A percentile compares a stretch with the other conserved stretches of the same genome.
phyloP scores from a whole-genome alignment of 139 green algal species.

The Closterium sp. region DNA sequence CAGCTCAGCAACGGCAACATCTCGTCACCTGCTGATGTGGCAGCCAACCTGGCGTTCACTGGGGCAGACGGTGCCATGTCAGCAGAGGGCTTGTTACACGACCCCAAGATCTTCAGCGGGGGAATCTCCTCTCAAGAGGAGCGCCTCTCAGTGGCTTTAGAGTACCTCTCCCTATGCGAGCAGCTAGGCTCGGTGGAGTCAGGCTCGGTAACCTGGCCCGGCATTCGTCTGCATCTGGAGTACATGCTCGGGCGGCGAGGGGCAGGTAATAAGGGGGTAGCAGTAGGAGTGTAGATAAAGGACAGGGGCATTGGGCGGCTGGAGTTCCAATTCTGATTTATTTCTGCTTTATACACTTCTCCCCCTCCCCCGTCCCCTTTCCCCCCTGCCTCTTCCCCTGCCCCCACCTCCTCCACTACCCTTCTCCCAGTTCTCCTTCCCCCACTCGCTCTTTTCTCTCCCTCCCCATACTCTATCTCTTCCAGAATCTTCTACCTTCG shows the following conservation, averaged over 20 bases:
- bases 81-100: constrained; percentile 78
- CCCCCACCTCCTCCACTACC: too few relatives aligned
- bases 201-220: constrained; percentile 7
- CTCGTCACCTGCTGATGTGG: constrained; percentile 61
- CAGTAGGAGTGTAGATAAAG: neutral
- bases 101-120: constrained; percentile 78
- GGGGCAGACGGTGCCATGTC: constrained; percentile 81
- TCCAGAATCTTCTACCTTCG: too few relatives aligned
- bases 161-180: constrained; percentile 27
- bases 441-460: too few relatives aligned
- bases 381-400: too few relatives aligned
- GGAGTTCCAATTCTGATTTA: neutral
- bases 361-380: too few relatives aligned
- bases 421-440: too few relatives aligned
- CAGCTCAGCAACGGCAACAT: constrained; percentile 86
- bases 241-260: neutral
- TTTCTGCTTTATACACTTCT: neutral
- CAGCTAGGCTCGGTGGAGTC: neutral
- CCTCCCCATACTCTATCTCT: too few relatives aligned
- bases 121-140: neutral
- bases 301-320: neutral
- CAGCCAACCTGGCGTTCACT: constrained; percentile 72
- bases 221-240: neutral
- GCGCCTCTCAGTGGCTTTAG: neutral
- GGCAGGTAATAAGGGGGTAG: neutral